Evolutionary conservation across 2,329 filamentous ascomycete genomes (phyloP), one percentile per base, ranked within the genome.

Genomic region (Diaporthe batatas): DNA sequence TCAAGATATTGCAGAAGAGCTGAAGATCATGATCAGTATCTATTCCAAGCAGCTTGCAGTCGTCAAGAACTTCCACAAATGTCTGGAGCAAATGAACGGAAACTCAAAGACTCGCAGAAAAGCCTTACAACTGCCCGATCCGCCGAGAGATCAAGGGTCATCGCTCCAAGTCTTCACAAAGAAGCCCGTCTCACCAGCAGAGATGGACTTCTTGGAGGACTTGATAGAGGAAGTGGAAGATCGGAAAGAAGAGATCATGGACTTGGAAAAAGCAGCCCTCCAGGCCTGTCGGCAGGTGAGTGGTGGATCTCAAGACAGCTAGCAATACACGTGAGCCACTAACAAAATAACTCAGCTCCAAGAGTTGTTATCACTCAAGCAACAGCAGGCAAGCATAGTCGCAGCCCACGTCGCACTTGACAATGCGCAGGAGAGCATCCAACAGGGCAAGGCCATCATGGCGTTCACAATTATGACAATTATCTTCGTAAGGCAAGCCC

Each of bases 401-500:
- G 64, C 55, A 39, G 64, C 71, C 18, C 34, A 69, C 12, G 18
- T 47, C 7, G 44, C 53, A 3, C 29, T 69, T 11, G 12, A 64
- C 11, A 14, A 42, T 16, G 39, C 39, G 14, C 39, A 1, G 42
- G 16, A 70, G 21, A 64, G 65, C 5, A 14, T 59, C 5, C 10
- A 23, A 44, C 71, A 72, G 21, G 71, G 71, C 0, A 59, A 70
- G 18, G 53, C 71, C 6, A 44, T 64, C 1, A 64, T 64, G 71
- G 64, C 71, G 0, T 72, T 72, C 65, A 70, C 71, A 11, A 72
- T 70, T n/a, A 72, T 70, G 32, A 72, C 65, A 5, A 64, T 70
- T 2, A 64, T 72, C 1, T 72, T 70, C 21, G 83, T 85, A 74
- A 77, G 83, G 75, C 2, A 18, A 16, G 4, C 16, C 12, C 3